A percentile compares a stretch with the other conserved stretches of the same genome.
Conservation (phyloP, 768 basidiomycete genomes). For the Boletus edulis region DNA sequence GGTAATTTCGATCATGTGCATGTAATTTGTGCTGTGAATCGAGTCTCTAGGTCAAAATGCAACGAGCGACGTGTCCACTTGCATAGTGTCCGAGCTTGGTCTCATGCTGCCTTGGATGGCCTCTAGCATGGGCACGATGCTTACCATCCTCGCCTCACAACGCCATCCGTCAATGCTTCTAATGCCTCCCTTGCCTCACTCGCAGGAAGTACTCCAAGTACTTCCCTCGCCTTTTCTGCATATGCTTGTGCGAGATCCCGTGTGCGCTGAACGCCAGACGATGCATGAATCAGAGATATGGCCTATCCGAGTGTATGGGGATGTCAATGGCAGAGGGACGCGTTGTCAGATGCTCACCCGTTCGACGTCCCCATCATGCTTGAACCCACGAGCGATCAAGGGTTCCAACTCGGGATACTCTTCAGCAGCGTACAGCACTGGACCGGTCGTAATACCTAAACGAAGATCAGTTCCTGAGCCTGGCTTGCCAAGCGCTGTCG, state of each 20-base stretch:
- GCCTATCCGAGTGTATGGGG: constrained; percentile 45
- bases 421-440: constrained; percentile 83
- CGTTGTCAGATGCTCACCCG: constrained; percentile 43
- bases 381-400: constrained; percentile 78
- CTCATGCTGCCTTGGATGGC: background rate
- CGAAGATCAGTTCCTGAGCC: constrained; percentile 76
- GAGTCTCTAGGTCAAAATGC: background rate
- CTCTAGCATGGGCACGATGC: background rate
- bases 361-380: constrained; percentile 75
- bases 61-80: background rate
- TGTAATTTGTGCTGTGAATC: background rate
- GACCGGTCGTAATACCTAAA: constrained; percentile 82
- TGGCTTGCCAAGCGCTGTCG: constrained; percentile 83
- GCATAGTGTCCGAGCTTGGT: constrained; percentile 1
- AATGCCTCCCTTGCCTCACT: constrained; percentile 80
- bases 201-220: constrained; percentile 68
- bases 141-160: constrained; percentile 59
- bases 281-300: constrained; percentile 51
- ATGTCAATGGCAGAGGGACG: background rate
- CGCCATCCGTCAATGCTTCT: constrained; percentile 64
- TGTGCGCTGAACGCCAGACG: constrained; percentile 78
- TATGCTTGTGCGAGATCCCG: constrained; percentile 71
- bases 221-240: constrained; percentile 72
- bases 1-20: background rate
- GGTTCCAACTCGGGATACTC: constrained; percentile 74